Evolutionary conservation across 2,329 filamentous ascomycete genomes (phyloP).

Genomic region (Hymenoscyphus fructigenus): DNA sequence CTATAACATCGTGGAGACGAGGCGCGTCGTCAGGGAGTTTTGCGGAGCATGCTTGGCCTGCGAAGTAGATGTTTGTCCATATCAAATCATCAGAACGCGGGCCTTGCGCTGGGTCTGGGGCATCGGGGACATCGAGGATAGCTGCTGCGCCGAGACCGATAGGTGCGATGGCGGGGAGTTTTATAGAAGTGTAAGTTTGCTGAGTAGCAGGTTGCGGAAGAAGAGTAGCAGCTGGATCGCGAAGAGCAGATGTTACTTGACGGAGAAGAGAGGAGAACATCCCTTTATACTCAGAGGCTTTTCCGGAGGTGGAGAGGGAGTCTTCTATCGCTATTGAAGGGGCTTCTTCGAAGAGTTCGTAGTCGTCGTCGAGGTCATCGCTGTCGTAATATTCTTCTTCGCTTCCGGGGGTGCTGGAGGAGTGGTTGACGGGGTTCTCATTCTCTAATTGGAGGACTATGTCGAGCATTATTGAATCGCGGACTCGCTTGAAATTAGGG

Average conservation of each 20-base stretch:
- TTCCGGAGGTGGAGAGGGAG: slow-evolving; percentile 9
- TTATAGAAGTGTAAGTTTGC: slow-evolving; percentile 33
- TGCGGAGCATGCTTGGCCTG: slow-evolving; percentile 61
- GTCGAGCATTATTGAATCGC: slow-evolving; percentile 72
- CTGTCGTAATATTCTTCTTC: slow-evolving; percentile 26
- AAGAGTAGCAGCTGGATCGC: slow-evolving; percentile 43
- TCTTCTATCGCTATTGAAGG: slow-evolving; percentile 8
- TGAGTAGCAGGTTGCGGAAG: slow-evolving; percentile 38
- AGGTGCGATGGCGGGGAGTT: slow-evolving; percentile 48
- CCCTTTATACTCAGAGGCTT: slow-evolving; percentile 35
- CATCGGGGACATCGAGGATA: slow-evolving; percentile 57
- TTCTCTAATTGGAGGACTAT: slow-evolving; percentile 57
- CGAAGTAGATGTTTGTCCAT: slow-evolving; percentile 72
- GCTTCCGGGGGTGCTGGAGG: slow-evolving; percentile 19
- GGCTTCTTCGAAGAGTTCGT: slow-evolving; percentile 15
- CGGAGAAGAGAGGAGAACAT: slow-evolving; percentile 47
- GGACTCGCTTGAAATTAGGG: slow-evolving; percentile 77
- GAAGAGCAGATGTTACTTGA: slow-evolving; percentile 51
- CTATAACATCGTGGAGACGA: slow-evolving; percentile 69
- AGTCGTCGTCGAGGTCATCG: slow-evolving; percentile 21
- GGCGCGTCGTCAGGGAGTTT: slow-evolving; percentile 52
- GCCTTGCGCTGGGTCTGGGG: slow-evolving; percentile 38
- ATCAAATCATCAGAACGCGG: slow-evolving; percentile 47
- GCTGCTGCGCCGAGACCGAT: slow-evolving; percentile 64
- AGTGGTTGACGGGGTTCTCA: slow-evolving; percentile 20